Evolutionary conservation across 2,329 filamentous ascomycete species (phyloP).

Genomic region (Aureobasidium mangrovei): DNA sequence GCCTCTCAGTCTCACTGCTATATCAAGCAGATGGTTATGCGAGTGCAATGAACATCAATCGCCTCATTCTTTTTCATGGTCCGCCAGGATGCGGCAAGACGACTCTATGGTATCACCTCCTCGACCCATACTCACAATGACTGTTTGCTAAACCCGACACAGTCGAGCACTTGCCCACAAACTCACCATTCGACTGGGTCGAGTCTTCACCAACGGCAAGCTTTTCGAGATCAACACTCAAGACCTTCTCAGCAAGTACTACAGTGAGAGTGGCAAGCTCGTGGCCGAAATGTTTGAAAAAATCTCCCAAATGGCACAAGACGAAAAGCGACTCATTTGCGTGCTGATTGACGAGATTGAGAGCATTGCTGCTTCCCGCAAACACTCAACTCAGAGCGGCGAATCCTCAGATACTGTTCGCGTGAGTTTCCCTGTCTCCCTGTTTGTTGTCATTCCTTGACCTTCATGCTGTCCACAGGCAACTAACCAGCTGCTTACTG

Average conservation of each 20-base stretch:
- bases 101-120: slow-evolving; percentile 28
- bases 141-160: not conserved
- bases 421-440: slow-evolving; percentile 10
- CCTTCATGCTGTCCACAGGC: slow-evolving; percentile 15
- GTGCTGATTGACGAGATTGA: slow-evolving; percentile 45
- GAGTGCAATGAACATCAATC: slow-evolving; percentile 37
- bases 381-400: slow-evolving; percentile 19
- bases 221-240: slow-evolving; percentile 40
- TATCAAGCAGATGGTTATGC: slow-evolving; percentile 28
- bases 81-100: slow-evolving; percentile 38
- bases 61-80: slow-evolving; percentile 35
- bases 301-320: slow-evolving; percentile 30
- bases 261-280: slow-evolving; percentile 39
- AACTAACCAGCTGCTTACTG: slow-evolving; percentile 43
- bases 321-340: slow-evolving; percentile 34
- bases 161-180: slow-evolving; percentile 43
- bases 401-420: slow-evolving; percentile 16
- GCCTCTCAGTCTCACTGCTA: slow-evolving; percentile 25
- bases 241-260: slow-evolving; percentile 39
- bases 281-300: slow-evolving; percentile 36
- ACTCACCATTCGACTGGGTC: slow-evolving; percentile 37
- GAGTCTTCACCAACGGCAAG: slow-evolving; percentile 28
- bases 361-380: slow-evolving; percentile 37
- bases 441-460: too few species aligned
- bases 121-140: slow-evolving; percentile 1